Percentiles rank a stretch among this genome's conserved stretches.
These are phyloP conservation scores for Fusarium illudens DNA, from an alignment of 2,329 filamentous ascomycete species.

Conservation along the genomic window DNA sequence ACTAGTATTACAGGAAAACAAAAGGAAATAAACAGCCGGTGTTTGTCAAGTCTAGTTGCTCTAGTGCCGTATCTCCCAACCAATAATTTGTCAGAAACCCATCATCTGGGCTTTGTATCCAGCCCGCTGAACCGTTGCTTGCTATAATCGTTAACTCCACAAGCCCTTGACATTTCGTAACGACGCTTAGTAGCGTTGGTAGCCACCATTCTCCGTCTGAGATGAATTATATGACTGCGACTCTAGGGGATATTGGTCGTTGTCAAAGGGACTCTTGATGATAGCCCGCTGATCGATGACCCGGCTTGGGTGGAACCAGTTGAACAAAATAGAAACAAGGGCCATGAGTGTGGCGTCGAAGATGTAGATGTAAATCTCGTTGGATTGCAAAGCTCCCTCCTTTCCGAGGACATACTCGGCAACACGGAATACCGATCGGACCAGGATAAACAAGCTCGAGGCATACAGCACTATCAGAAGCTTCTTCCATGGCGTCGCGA, in stretches of 20 bases:
- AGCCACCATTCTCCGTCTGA: not conserved
- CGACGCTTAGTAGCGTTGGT: not conserved
- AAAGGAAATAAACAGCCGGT: not conserved
- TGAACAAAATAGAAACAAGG: conserved; percentile 27
- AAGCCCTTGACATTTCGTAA: not conserved
- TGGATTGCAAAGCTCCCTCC: conserved; percentile 42
- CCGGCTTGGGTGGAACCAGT: conserved; percentile 22
- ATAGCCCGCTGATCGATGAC: not conserved
- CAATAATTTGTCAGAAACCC: not conserved
- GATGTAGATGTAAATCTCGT: conserved; percentile 47
- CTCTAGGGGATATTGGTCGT: not conserved
- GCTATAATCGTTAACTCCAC: not conserved
- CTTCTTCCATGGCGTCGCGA: conserved; percentile 42
- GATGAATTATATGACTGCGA: not conserved
- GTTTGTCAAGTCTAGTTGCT: not conserved
- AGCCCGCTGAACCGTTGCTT: not conserved
- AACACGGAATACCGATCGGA: conserved; percentile 51
- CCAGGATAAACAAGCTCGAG: conserved; percentile 45
- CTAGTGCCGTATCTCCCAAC: not conserved
- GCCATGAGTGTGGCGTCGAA: conserved; percentile 48
- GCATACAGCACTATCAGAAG: conserved; percentile 36
- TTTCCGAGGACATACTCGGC: conserved; percentile 51
- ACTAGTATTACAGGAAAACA: not conserved
- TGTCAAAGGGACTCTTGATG: not conserved
- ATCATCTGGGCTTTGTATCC: not conserved